phyloP scores from a whole-genome alignment of 345 rosid genomes.

The Ceriops tagal region DNA sequence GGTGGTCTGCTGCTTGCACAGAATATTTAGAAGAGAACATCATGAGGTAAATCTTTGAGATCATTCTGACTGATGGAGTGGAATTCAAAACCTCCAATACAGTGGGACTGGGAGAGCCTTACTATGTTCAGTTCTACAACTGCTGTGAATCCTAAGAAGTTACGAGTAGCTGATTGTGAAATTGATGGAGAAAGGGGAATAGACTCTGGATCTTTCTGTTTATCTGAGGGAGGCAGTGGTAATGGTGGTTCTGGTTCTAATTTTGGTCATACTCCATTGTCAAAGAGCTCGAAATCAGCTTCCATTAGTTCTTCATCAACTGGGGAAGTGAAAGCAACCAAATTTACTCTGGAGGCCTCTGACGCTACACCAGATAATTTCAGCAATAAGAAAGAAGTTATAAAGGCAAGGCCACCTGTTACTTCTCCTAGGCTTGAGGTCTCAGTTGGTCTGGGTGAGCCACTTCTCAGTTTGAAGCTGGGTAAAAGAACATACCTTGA shows the following conservation, averaged over 20 bases:
- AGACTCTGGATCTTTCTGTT: slow-evolving; percentile 55
- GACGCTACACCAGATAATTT: slow-evolving; percentile 41
- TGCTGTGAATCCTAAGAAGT: slow-evolving; percentile 51
- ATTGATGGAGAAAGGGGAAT: slow-evolving; percentile 58
- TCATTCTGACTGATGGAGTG: slow-evolving; percentile 67
- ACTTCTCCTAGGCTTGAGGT: slow-evolving; percentile 50
- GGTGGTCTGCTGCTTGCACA: slow-evolving; percentile 5
- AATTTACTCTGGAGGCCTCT: slow-evolving; percentile 39
- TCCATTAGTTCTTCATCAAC: slow-evolving; percentile 61
- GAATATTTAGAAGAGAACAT: slow-evolving; percentile 6
- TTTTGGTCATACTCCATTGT: slow-evolving; percentile 57
- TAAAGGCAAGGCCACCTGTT: slow-evolving; percentile 23
- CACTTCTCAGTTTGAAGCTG: slow-evolving; percentile 71
- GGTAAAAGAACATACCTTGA: slow-evolving; percentile 72
- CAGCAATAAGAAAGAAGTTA: slow-evolving; percentile 36
- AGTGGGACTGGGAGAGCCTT: slow-evolving; percentile 84
- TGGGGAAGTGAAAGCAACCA: slow-evolving; percentile 46
- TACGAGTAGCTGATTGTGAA: slow-evolving; percentile 52
- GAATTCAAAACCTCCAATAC: slow-evolving; percentile 60
- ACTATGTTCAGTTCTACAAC: slow-evolving; percentile 51
- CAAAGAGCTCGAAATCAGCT: slow-evolving; percentile 66
- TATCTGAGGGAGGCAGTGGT: slow-evolving; percentile 47
- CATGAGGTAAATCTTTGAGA: slow-evolving; percentile 33
- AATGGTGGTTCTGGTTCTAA: slow-evolving; percentile 63
- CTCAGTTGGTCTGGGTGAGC: slow-evolving; percentile 69